Evolutionary conservation across 768 basidiomycete genomes (phyloP).

Genomic region (Termitomyces sp.): DNA sequence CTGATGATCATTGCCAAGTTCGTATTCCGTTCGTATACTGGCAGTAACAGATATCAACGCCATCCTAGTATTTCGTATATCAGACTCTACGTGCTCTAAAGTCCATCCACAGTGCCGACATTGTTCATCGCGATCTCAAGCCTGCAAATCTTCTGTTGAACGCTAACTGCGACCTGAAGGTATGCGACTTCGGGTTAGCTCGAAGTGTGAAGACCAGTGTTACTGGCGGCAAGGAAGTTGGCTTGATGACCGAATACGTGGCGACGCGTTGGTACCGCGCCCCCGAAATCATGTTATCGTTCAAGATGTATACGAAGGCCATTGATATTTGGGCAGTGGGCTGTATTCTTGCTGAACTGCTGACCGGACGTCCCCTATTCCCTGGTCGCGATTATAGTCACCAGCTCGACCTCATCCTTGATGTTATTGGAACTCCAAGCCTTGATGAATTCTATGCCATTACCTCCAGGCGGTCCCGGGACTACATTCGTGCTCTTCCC

Average conservation of each 20-base stretch:
- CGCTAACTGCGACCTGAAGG: slow-evolving; percentile 94
- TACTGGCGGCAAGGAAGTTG: slow-evolving; percentile 75
- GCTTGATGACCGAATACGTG: slow-evolving; percentile 96
- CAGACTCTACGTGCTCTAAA: slow-evolving; percentile 94
- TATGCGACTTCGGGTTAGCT: slow-evolving; percentile 92
- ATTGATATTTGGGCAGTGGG: slow-evolving; percentile 87
- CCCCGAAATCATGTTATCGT: slow-evolving; percentile 98
- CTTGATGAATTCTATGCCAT: slow-evolving; percentile 98
- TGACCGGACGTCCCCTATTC: slow-evolving; percentile 92
- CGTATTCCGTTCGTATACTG: slow-evolving; percentile 5
- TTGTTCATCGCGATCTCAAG: slow-evolving; percentile 95
- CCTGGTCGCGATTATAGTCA: slow-evolving; percentile 96
- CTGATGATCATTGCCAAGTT: slow-evolving; percentile 86
- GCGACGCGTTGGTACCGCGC: slow-evolving; percentile 99
- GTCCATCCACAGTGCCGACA: slow-evolving; percentile 92
- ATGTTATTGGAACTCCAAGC: slow-evolving; percentile 94
- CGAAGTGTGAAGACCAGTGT: slow-evolving; percentile 81
- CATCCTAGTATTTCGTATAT: slow-evolving; percentile 77
- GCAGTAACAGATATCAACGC: neutral
- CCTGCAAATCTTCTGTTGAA: slow-evolving; percentile 94
- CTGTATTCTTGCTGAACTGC: slow-evolving; percentile 90
- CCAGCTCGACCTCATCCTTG: slow-evolving; percentile 91
- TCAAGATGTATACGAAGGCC: slow-evolving; percentile 98
- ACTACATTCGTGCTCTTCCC: slow-evolving; percentile 92
- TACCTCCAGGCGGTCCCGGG: slow-evolving; percentile 84